phyloP scores from a whole-genome alignment of 768 basidiomycete species.

The Mycena floridula region DNA sequence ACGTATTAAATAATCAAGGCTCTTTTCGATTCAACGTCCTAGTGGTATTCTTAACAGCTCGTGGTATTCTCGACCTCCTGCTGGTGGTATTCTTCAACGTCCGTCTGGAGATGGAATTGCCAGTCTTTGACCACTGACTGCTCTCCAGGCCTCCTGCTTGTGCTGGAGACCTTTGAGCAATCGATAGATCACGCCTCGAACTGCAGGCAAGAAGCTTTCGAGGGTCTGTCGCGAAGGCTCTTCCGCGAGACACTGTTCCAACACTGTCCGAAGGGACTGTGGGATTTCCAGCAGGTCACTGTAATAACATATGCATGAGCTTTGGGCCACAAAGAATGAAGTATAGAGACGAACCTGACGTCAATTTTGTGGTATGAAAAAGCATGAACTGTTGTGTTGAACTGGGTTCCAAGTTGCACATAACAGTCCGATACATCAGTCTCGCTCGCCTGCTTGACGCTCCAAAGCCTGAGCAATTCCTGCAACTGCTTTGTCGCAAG shows the following conservation, averaged over 20 bases:
- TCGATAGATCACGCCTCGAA: slow-evolving; percentile 75
- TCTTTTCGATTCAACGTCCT: no score
- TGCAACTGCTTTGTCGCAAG: slow-evolving; percentile 81
- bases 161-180: slow-evolving; percentile 78
- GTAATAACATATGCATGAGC: slow-evolving; percentile 1
- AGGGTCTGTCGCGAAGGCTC: slow-evolving; percentile 72
- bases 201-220: slow-evolving; percentile 72
- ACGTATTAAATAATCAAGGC: no score
- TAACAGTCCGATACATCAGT: slow-evolving; percentile 83
- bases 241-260: slow-evolving; percentile 66
- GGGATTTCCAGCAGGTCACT: slow-evolving; percentile 66
- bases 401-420: slow-evolving; percentile 84
- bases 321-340: neutral
- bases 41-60: no score
- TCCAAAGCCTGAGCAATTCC: slow-evolving; percentile 67
- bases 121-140: neutral
- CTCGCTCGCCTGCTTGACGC: slow-evolving; percentile 49
- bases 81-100: no score
- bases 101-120: no score
- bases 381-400: slow-evolving; percentile 72
- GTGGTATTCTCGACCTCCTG: no score
- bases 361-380: slow-evolving; percentile 72
- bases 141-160: slow-evolving; percentile 52
- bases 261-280: slow-evolving; percentile 52
- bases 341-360: slow-evolving; percentile 51